Base-by-base conservation (phyloP, 306 rosid genomes). In the Ziziphus jujuba region DNA sequence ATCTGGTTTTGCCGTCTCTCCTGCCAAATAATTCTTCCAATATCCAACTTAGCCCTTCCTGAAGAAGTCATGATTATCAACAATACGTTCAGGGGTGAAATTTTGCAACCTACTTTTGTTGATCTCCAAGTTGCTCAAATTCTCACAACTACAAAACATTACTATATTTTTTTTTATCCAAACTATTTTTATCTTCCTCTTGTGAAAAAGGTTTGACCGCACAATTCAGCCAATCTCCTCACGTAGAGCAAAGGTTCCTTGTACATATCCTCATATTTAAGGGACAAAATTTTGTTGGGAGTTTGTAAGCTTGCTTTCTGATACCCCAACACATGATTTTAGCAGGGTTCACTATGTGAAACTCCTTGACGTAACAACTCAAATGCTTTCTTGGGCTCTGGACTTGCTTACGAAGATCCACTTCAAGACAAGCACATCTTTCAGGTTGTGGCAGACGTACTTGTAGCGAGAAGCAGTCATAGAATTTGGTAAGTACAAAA, bases 371-470 rank as follows among this genome's bases (percentile, higher is more conserved):
- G 36, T 15, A 61, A 61, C 22, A 45, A 52, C 28, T 77, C 88
- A 69, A 74, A 84, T 20, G 64, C 64, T 36, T 36, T 47, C 17
- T 20, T 19, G 4, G 13, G n/a, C 16, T 45, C 64, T 59, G 47
- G 38, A 35, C n/a, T 10, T 19, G 12, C 5, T 69, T 2, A 9
- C 70, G 59, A 5, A 33, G 10, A 13, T 71, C 85, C 81, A 84
- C 0, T 63, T 24, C 5, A 83, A 84, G 10, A 84, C 43, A 34
- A 68, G 65, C 15, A 70, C 78, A 52, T 84, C 88, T 25, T 77
- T 64, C 0, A 81, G 88, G 67, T 80, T 77, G 13, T 85, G 49
- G 17, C 77, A 77, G 56, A 84, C 56, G 36, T 77, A 49, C 68
- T 3, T 61, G 50, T 33, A 40, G n/a, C 51, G 19, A 15, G 61